phyloP scores from a whole-genome alignment of 2,329 filamentous ascomycete species.

The Colletotrichum eremochloae region DNA sequence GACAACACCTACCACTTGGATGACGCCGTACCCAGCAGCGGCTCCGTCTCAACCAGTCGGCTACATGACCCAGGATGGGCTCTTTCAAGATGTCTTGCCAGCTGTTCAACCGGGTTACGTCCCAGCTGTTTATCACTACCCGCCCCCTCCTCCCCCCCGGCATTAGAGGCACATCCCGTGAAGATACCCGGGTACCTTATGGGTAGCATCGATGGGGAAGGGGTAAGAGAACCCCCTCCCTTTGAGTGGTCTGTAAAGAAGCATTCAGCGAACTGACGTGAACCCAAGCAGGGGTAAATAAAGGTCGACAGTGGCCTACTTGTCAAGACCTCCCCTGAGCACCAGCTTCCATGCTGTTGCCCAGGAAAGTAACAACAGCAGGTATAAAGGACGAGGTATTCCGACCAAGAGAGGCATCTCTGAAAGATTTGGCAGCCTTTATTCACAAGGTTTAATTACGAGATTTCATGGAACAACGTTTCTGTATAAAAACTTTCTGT shows the following conservation, averaged over 20 bases:
- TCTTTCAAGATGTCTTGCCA: neutral
- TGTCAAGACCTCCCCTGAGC: too few relatives aligned
- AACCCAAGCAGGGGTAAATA: neutral
- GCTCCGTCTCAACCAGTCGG: neutral
- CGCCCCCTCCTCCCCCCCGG: neutral
- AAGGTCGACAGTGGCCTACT: neutral
- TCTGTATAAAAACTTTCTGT: too few relatives aligned
- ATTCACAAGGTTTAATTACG: too few relatives aligned
- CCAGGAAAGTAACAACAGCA: too few relatives aligned
- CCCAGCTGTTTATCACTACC: neutral
- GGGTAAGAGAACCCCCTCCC: neutral
- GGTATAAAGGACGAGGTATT: too few relatives aligned
- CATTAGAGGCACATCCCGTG: neutral
- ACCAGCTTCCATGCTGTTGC: too few relatives aligned
- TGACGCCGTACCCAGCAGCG: neutral
- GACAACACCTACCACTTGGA: neutral
- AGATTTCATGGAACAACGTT: too few relatives aligned
- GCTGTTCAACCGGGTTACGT: neutral
- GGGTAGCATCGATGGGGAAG: neutral
- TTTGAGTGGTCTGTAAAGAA: neutral
- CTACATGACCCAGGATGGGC: neutral
- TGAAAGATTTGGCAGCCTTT: too few relatives aligned
- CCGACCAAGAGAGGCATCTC: too few relatives aligned
- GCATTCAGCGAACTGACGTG: neutral
- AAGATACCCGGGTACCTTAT: neutral